These are phyloP conservation scores for Sugiyamaella grinbergsii DNA, from an alignment of 1,139 yeast species.

Conservation along the genomic window DNA sequence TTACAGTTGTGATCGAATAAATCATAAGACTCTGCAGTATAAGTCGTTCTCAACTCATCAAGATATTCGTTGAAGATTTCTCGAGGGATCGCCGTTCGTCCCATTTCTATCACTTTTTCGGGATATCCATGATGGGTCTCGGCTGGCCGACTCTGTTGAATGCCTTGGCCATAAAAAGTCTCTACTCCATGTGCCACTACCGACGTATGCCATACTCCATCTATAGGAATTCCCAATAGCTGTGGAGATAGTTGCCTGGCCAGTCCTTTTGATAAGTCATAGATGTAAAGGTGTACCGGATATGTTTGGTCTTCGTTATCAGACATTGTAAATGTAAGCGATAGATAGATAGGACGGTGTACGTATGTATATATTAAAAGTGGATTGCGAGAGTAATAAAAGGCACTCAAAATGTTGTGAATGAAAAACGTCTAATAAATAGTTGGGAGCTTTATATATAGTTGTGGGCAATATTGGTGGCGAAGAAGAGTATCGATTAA, in stretches of 20 bases:
- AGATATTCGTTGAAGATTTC: slow-evolving; percentile 58
- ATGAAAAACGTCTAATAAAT: not conserved
- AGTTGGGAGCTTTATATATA: not conserved
- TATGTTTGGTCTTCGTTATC: slow-evolving; percentile 24
- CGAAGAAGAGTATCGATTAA: slow-evolving; percentile 6
- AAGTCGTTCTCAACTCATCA: slow-evolving; percentile 52
- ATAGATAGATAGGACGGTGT: too few species aligned
- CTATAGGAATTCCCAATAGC: slow-evolving; percentile 45
- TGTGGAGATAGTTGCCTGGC: slow-evolving; percentile 41
- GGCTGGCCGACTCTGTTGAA: slow-evolving; percentile 54
- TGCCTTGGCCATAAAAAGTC: slow-evolving; percentile 63
- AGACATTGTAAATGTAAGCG: slow-evolving; percentile 16
- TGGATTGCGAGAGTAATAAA: not conserved
- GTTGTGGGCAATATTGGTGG: slow-evolving; percentile 8
- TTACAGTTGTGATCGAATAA: slow-evolving; percentile 69
- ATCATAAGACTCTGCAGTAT: slow-evolving; percentile 55
- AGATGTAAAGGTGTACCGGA: slow-evolving; percentile 60
- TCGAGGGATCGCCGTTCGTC: slow-evolving; percentile 53
- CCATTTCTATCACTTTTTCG: slow-evolving; percentile 55
- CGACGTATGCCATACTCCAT: slow-evolving; percentile 70
- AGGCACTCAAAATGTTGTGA: too few species aligned
- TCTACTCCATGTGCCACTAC: slow-evolving; percentile 60
- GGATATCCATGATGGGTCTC: slow-evolving; percentile 64
- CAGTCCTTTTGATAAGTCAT: slow-evolving; percentile 59
- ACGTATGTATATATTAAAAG: too few species aligned